Percentiles rank a stretch among this genome's conserved stretches.
Conservation (phyloP, 345 rosid species). For the Melastoma malabathricum region DNA sequence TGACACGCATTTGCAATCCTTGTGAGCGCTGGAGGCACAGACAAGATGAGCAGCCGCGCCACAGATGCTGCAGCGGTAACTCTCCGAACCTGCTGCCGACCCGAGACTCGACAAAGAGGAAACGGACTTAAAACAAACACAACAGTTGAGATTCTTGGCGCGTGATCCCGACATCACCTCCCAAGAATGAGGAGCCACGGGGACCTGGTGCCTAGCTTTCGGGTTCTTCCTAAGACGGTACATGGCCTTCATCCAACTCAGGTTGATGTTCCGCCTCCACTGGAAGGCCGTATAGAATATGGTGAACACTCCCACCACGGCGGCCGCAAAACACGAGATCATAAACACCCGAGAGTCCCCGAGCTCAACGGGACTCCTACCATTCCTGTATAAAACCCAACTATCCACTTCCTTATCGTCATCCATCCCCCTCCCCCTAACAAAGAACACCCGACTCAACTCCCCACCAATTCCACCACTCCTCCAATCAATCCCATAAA, state of each 20-base stretch:
- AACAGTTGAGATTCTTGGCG: slow-evolving; percentile 72
- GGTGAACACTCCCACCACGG: slow-evolving; percentile 66
- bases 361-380: slow-evolving; percentile 30
- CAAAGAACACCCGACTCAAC: neutral
- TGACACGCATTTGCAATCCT: slow-evolving; percentile 81
- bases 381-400: slow-evolving; percentile 34
- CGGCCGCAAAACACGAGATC: slow-evolving; percentile 55
- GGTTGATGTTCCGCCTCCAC: slow-evolving; percentile 89
- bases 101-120: slow-evolving; percentile 60
- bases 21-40: slow-evolving; percentile 57
- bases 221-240: slow-evolving; percentile 89
- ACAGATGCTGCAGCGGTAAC: slow-evolving; percentile 56
- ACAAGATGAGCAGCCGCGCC: slow-evolving; percentile 70
- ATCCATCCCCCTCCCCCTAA: slow-evolving; percentile 36
- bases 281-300: slow-evolving; percentile 86
- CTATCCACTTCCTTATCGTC: slow-evolving; percentile 40
- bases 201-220: slow-evolving; percentile 60
- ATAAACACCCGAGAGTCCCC: slow-evolving; percentile 45
- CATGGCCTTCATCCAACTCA: slow-evolving; percentile 90
- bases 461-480: neutral
- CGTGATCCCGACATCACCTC: slow-evolving; percentile 48
- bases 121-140: slow-evolving; percentile 70
- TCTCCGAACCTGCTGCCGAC: slow-evolving; percentile 40
- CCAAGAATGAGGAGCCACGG: slow-evolving; percentile 69
- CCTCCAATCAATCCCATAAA: neutral